phyloP scores from a whole-genome alignment of 345 rosid genomes.

The Conringia planisiliqua region DNA sequence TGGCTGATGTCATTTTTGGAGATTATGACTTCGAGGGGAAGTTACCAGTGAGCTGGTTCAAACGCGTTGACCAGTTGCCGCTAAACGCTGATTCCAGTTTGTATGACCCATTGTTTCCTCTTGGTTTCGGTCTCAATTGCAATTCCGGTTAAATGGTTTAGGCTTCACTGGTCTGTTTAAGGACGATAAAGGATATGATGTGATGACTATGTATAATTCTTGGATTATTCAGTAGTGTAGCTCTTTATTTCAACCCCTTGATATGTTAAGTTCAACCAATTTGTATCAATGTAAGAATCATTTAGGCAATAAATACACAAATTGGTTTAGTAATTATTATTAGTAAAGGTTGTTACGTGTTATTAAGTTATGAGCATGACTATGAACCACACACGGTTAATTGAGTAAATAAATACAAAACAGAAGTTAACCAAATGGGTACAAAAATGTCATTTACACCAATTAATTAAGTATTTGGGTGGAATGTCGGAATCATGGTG shows the following conservation, averaged over 20 bases:
- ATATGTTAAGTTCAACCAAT: not conserved
- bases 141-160: not conserved
- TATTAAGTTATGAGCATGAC: not conserved
- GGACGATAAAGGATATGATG: not conserved
- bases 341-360: not conserved
- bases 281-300: not conserved
- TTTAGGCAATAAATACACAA: not conserved
- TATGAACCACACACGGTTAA: not conserved
- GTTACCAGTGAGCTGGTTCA: conserved; percentile 82
- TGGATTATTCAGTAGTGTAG: not conserved
- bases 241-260: not conserved
- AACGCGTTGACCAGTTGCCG: conserved; percentile 33
- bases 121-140: conserved; percentile 50
- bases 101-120: conserved; percentile 59
- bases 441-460: not conserved
- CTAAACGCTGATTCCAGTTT: conserved; percentile 32
- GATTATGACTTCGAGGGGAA: conserved; percentile 54
- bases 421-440: not conserved
- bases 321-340: not conserved
- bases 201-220: not conserved
- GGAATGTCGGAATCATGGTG: not conserved
- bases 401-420: not conserved
- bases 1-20: conserved; percentile 67
- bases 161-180: not conserved
- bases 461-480: not conserved